A percentile compares a stretch with the other conserved stretches of the same genome.
Evolutionary conservation across 805 yeast genomes (phyloP).

Genomic region (Kodamaea kaohsiungensis): DNA sequence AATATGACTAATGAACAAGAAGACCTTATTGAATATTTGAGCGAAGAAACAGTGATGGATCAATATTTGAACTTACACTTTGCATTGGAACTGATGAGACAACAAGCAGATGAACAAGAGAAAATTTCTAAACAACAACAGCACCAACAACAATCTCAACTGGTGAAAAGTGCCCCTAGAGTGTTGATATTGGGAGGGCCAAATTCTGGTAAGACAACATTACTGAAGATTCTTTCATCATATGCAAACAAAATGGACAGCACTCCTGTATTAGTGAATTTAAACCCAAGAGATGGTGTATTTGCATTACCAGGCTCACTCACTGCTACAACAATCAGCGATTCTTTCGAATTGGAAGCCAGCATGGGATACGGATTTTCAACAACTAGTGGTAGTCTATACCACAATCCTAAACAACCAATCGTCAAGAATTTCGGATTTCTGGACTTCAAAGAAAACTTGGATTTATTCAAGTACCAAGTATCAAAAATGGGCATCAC

Average conservation of each 20-base stretch:
- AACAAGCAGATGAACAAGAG: slow-evolving; percentile 19
- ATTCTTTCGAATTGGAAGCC: slow-evolving; percentile 72
- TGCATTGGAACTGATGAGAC: slow-evolving; percentile 60
- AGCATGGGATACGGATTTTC: slow-evolving; percentile 74
- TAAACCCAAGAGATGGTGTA: slow-evolving; percentile 74
- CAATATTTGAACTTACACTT: slow-evolving; percentile 70
- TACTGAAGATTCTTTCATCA: slow-evolving; percentile 66
- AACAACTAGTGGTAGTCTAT: slow-evolving; percentile 70
- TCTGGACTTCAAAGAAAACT: slow-evolving; percentile 57
- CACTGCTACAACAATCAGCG: slow-evolving; percentile 82
- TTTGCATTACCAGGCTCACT: slow-evolving; percentile 81
- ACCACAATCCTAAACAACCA: slow-evolving; percentile 86
- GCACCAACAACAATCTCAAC: slow-evolving; percentile 17
- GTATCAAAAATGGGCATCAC: slow-evolving; percentile 52
- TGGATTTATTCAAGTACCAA: slow-evolving; percentile 52
- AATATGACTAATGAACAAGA: slow-evolving; percentile 35
- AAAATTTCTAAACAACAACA: slow-evolving; percentile 10
- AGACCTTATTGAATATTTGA: slow-evolving; percentile 56
- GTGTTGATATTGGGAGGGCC: slow-evolving; percentile 74
- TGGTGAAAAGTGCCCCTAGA: slow-evolving; percentile 41
- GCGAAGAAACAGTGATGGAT: slow-evolving; percentile 70
- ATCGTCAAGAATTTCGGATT: slow-evolving; percentile 79
- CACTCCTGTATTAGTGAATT: slow-evolving; percentile 70
- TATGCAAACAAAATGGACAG: slow-evolving; percentile 75
- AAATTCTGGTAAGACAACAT: slow-evolving; percentile 76